Evolutionary conservation across 345 rosid genomes (phyloP).

Genomic region (Firmiana major): DNA sequence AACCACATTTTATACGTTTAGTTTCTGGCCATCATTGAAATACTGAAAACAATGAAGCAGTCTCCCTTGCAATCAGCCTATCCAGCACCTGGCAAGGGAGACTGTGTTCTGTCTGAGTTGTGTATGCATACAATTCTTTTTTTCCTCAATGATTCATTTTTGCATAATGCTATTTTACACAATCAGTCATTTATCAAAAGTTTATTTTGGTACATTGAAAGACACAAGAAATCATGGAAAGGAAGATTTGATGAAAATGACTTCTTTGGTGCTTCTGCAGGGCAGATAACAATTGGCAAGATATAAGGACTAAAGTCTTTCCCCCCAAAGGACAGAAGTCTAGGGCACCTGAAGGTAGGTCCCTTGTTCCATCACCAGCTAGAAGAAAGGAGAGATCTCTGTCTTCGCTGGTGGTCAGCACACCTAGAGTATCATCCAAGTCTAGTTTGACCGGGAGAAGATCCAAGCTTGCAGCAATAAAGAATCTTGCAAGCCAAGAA

Average conservation of each 20-base stretch:
- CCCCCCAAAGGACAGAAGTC: conserved; percentile 18
- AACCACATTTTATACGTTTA: neutral
- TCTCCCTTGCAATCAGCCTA: neutral
- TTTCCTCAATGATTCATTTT: no score
- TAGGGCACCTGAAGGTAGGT: conserved; percentile 15
- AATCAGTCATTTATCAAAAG: neutral
- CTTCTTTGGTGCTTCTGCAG: conserved; percentile 26
- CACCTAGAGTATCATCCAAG: conserved; percentile 22
- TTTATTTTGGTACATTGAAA: neutral
- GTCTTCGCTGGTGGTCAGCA: conserved; percentile 27
- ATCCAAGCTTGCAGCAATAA: conserved; percentile 20
- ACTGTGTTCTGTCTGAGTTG: neutral
- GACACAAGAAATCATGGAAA: conserved; percentile 3
- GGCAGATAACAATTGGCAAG: conserved; percentile 41
- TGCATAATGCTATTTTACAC: neutral
- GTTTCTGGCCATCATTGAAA: conserved; percentile 3
- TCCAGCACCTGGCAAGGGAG: neutral
- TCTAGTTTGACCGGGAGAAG: conserved; percentile 21
- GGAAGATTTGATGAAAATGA: neutral
- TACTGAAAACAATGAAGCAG: neutral
- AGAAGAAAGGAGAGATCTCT: conserved; percentile 40
- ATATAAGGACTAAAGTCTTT: conserved; percentile 37
- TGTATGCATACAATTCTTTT: neutral
- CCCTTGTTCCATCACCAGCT: conserved; percentile 7
- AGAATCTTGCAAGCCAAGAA: conserved; percentile 9